Evolutionary conservation across 108 stramenopile genomes (phyloP).

Genomic region (Skeletonema grethae): DNA sequence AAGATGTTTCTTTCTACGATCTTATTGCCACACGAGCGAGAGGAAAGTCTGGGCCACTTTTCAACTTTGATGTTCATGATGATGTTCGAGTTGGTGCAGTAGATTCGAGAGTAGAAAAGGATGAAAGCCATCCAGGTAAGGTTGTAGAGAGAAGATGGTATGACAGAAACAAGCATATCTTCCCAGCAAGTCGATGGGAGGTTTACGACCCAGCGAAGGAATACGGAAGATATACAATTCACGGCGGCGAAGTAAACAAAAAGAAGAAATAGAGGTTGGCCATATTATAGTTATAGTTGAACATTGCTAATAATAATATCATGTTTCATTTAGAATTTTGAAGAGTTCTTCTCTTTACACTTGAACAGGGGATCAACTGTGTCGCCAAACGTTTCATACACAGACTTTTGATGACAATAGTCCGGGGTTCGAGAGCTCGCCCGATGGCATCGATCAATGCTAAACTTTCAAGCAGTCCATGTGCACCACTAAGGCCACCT

Average conservation of each 20-base stretch:
- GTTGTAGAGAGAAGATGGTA: constrained; percentile 95
- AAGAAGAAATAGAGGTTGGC: constrained; percentile 14
- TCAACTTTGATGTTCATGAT: constrained; percentile 96
- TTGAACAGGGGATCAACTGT: constrained; percentile 33
- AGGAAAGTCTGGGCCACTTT: constrained; percentile 94
- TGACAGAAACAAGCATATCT: constrained; percentile 98
- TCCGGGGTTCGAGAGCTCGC: constrained; percentile 46
- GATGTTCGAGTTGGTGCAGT: constrained; percentile 89
- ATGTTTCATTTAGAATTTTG: not conserved
- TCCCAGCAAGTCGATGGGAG: constrained; percentile 97
- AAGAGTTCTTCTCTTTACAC: not conserved
- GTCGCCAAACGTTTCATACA: constrained; percentile 45
- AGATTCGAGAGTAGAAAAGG: constrained; percentile 92
- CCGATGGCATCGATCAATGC: constrained; percentile 24
- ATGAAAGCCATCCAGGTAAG: constrained; percentile 97
- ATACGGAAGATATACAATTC: constrained; percentile 90
- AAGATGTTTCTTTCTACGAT: constrained; percentile 96
- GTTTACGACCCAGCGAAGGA: constrained; percentile 92
- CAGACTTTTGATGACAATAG: constrained; percentile 44
- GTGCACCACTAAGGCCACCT: constrained; percentile 47
- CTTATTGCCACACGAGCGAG: constrained; percentile 95
- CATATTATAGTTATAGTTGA: too few species aligned
- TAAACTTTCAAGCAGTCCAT: constrained; percentile 52
- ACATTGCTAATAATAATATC: not conserved
- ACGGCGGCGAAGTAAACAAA: constrained; percentile 83